Conservation (phyloP, 768 basidiomycete genomes). For the Boletus eberwhitei region DNA sequence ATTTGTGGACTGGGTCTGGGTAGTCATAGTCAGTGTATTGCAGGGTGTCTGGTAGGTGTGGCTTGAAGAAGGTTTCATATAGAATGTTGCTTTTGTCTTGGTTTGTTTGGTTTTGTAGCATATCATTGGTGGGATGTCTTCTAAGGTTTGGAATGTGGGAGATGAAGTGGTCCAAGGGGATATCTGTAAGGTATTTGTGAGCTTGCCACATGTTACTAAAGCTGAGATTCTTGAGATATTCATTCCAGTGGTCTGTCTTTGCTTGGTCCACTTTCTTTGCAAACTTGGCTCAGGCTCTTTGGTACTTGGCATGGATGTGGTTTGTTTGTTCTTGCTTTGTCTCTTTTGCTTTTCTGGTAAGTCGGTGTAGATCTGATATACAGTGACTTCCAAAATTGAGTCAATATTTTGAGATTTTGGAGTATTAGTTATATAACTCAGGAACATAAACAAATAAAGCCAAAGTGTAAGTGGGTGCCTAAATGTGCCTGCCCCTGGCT, state of each 20-base stretch:
- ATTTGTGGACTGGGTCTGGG: not conserved
- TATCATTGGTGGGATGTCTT: too few relatives aligned
- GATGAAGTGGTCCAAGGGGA: not conserved
- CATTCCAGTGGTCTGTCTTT: not conserved
- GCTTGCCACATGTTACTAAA: too few relatives aligned
- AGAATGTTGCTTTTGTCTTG: constrained; percentile 19
- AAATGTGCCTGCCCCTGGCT: too few relatives aligned
- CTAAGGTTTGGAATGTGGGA: not conserved
- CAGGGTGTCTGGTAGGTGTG: constrained; percentile 2
- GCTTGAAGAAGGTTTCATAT: constrained; percentile 22
- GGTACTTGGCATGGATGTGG: too few relatives aligned
- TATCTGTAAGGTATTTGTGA: not conserved
- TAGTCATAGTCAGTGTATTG: not conserved
- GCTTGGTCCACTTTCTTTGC: not conserved
- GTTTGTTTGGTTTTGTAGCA: constrained; percentile 7
- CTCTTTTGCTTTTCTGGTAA: too few relatives aligned
- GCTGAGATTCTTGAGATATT: not conserved
- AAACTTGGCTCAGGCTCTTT: not conserved
- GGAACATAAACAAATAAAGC: too few relatives aligned
- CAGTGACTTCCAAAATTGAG: too few relatives aligned
- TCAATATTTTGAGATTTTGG: too few relatives aligned
- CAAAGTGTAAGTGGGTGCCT: too few relatives aligned
- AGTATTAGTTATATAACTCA: too few relatives aligned
- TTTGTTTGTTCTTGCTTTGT: too few relatives aligned
- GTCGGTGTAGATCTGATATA: too few relatives aligned